A percentile compares a stretch with the other conserved stretches of the same genome.
Conservation (phyloP, 768 basidiomycete genomes). For the Trametes villosa region DNA sequence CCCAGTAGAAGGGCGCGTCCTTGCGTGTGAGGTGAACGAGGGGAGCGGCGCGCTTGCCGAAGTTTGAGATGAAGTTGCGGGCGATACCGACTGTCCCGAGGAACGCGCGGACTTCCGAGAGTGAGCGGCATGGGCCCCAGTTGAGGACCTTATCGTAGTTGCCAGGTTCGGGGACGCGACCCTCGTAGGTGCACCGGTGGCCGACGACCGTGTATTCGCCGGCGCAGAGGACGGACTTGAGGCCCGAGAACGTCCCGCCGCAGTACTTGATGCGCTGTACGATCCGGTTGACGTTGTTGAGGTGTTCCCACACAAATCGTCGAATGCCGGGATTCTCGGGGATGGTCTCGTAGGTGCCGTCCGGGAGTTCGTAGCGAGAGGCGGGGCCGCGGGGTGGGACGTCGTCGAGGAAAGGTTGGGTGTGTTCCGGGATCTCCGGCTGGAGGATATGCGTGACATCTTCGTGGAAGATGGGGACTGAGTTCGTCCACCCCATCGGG, state of each 20-base stretch:
- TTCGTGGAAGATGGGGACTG: conserved; percentile 23
- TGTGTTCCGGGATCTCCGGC: conserved; percentile 21
- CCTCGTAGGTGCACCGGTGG: conserved; percentile 43
- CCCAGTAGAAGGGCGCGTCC: conserved; percentile 25
- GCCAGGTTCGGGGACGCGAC: conserved; percentile 34
- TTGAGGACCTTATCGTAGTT: conserved; percentile 30
- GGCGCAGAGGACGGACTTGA: conserved; percentile 1
- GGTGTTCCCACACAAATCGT: conserved; percentile 44
- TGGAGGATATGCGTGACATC: conserved; percentile 18
- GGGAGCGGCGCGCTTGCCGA: conserved; percentile 24
- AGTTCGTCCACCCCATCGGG: conserved; percentile 30
- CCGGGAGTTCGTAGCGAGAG: conserved; percentile 11
- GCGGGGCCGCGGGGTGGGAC: conserved; percentile 23
- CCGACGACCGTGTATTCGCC: conserved; percentile 36
- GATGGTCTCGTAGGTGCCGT: conserved; percentile 25
- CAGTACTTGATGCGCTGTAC: conserved; percentile 35
- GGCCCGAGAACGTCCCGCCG: conserved; percentile 30
- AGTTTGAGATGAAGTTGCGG: conserved; percentile 30
- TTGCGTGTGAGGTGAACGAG: conserved; percentile 29
- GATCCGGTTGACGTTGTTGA: conserved; percentile 39
- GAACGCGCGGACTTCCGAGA: conserved; percentile 32
- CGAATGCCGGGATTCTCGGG: conserved; percentile 35
- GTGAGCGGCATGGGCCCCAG: conserved; percentile 26
- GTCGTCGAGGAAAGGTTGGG: conserved; percentile 27
- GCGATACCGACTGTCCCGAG: conserved; percentile 30